Evolutionary conservation across 2,329 filamentous ascomycete species (phyloP).

Genomic region (Aspergillus sp.): DNA sequence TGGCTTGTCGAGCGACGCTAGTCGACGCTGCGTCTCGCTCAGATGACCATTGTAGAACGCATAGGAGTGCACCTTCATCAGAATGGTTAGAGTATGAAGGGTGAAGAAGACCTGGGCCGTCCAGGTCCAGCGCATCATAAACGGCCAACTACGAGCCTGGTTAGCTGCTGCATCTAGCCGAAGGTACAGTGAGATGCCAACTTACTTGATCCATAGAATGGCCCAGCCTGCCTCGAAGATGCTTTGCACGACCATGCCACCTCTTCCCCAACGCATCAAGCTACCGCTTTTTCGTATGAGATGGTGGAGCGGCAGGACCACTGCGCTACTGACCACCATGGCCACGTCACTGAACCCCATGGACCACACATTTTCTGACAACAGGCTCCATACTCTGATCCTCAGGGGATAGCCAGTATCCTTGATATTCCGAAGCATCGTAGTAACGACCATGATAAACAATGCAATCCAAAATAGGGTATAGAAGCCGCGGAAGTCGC

Average conservation of each 20-base stretch:
- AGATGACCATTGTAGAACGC: slow-evolving; percentile 98
- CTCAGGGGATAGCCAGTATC: slow-evolving; percentile 87
- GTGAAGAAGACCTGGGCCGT: slow-evolving; percentile 94
- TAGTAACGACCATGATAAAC: slow-evolving; percentile 94
- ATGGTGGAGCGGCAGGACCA: slow-evolving; percentile 73
- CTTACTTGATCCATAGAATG: slow-evolving; percentile 71
- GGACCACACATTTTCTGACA: slow-evolving; percentile 87
- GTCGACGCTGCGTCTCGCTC: slow-evolving; percentile 78
- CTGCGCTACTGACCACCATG: slow-evolving; percentile 76
- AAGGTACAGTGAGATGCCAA: neutral
- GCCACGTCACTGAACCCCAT: slow-evolving; percentile 77
- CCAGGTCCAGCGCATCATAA: slow-evolving; percentile 89
- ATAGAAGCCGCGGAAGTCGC: slow-evolving; percentile 96
- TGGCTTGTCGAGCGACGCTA: slow-evolving; percentile 79
- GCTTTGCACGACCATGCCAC: slow-evolving; percentile 82
- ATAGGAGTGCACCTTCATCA: slow-evolving; percentile 99
- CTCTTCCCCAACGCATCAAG: slow-evolving; percentile 69
- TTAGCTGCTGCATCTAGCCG: slow-evolving; percentile 19
- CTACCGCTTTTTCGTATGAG: slow-evolving; percentile 61
- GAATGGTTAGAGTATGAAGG: slow-evolving; percentile 82
- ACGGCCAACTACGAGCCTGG: slow-evolving; percentile 63
- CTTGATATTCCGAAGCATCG: slow-evolving; percentile 88
- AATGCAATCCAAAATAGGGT: slow-evolving; percentile 97
- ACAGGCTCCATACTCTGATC: slow-evolving; percentile 82
- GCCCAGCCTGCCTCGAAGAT: slow-evolving; percentile 80